Conservation (phyloP, 805 yeast genomes). For the Candida boidinii region DNA sequence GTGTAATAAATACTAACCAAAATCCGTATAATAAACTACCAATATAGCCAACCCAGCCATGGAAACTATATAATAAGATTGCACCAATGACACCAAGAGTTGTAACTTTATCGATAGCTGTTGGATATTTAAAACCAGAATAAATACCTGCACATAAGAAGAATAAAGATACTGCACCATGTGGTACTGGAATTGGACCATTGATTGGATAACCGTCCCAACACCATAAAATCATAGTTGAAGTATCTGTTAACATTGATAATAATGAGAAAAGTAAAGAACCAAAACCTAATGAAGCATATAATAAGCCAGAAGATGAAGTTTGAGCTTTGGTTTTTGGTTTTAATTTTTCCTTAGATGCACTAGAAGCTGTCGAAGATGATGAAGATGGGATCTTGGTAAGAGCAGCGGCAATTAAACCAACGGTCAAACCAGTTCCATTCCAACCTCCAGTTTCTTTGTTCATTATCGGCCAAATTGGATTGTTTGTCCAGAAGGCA, state of each 20-base stretch:
- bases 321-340: constrained; percentile 1
- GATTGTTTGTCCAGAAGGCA: constrained; percentile 78
- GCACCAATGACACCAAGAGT: constrained; percentile 41
- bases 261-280: constrained; percentile 62
- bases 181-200: constrained; percentile 84
- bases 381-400: constrained; percentile 26
- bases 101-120: constrained; percentile 13
- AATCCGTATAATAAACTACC: constrained; percentile 62
- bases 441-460: constrained; percentile 81
- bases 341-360: not conserved
- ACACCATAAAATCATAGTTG: constrained; percentile 86
- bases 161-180: constrained; percentile 59
- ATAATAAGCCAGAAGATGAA: constrained; percentile 32
- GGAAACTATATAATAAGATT: constrained; percentile 36
- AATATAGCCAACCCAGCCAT: constrained; percentile 64
- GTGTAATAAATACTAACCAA: constrained; percentile 55
- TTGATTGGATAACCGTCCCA: constrained; percentile 91
- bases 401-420: constrained; percentile 53
- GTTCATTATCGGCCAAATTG: constrained; percentile 94
- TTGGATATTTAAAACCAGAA: constrained; percentile 31
- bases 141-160: constrained; percentile 52
- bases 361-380: not conserved
- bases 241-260: constrained; percentile 74
- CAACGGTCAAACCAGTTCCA: constrained; percentile 55
- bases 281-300: constrained; percentile 67